Evolutionary conservation across 2,329 filamentous ascomycete genomes (phyloP).

Genomic region (Fusarium irregulare): DNA sequence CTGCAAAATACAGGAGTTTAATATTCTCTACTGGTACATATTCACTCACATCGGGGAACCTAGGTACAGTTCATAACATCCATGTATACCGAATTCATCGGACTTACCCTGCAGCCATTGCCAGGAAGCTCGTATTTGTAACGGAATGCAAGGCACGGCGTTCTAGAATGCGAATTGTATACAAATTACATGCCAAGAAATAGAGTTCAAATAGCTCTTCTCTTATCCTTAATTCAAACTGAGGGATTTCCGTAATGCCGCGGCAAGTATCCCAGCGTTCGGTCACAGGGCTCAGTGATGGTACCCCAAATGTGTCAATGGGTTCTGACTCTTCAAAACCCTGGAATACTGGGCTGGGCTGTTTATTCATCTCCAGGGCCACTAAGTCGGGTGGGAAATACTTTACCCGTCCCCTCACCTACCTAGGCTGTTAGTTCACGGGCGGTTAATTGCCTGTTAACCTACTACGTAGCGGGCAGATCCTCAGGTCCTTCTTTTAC

Average conservation of each 20-base stretch:
- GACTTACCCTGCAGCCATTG: background rate
- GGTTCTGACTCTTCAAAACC: background rate
- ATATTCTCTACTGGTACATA: background rate
- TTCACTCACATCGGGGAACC: background rate
- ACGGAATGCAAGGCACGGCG: background rate
- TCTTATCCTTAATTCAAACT: background rate
- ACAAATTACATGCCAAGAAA: background rate
- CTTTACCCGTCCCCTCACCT: background rate
- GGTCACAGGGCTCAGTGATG: background rate
- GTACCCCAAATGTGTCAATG: background rate
- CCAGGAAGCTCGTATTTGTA: background rate
- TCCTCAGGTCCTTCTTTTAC: slow-evolving; percentile 2
- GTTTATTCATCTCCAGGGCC: background rate
- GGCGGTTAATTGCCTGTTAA: background rate
- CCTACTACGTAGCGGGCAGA: background rate
- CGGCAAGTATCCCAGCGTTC: background rate
- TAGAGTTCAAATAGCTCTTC: background rate
- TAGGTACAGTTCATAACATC: background rate
- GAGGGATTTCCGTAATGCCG: background rate
- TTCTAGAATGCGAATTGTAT: background rate
- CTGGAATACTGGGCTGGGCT: background rate
- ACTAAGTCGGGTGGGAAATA: background rate
- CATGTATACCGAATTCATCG: background rate
- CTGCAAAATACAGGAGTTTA: background rate
- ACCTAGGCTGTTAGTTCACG: background rate